phyloP scores from a whole-genome alignment of 1,139 yeast species.

The Kodamaea derodonti region DNA sequence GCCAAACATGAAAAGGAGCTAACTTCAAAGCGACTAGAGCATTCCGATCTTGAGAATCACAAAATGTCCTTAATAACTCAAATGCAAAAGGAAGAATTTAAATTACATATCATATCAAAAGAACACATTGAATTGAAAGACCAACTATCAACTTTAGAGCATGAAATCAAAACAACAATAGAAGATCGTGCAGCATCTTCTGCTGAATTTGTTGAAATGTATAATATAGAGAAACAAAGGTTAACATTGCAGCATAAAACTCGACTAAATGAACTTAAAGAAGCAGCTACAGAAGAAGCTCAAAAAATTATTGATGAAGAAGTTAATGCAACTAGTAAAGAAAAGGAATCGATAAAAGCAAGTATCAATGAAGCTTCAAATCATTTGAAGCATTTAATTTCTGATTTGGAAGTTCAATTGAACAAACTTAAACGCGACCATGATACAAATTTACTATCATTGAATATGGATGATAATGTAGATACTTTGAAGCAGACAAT shows the following conservation, averaged over 20 bases:
- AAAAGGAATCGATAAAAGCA: constrained; percentile 17
- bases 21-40: constrained; percentile 4
- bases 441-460: constrained; percentile 15
- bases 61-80: constrained; percentile 14
- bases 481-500: constrained; percentile 14
- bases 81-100: constrained; percentile 15
- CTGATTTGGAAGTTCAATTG: constrained; percentile 21
- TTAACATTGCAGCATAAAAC: constrained; percentile 11
- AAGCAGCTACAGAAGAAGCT: constrained; percentile 28
- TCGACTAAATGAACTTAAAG: constrained; percentile 32
- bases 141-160: constrained; percentile 12
- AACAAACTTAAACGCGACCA: constrained; percentile 27
- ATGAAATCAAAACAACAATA: constrained; percentile 12
- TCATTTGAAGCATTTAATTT: constrained; percentile 12
- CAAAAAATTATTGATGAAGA: constrained; percentile 28
- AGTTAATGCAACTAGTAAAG: constrained; percentile 24
- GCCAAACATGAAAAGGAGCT: no score
- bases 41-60: constrained; percentile 10
- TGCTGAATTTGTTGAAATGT: constrained; percentile 27
- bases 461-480: constrained; percentile 22
- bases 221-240: constrained; percentile 10
- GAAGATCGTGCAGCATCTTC: constrained; percentile 16
- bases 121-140: constrained; percentile 10
- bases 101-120: constrained; percentile 11
- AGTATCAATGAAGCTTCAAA: constrained; percentile 14